phyloP scores from a whole-genome alignment of 768 basidiomycete species.

The Mycena vulgaris region DNA sequence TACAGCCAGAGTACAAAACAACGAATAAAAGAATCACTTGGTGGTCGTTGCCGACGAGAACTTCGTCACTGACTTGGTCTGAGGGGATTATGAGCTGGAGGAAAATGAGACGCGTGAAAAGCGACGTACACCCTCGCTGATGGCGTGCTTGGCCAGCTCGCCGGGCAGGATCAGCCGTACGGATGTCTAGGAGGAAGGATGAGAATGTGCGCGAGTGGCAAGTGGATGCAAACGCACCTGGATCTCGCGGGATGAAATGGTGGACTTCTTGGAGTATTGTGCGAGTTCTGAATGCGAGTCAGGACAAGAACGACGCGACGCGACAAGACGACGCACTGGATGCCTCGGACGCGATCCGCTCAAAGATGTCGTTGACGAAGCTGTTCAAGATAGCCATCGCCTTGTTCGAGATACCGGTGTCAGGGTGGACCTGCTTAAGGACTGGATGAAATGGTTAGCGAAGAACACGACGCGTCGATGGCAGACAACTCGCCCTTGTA shows the following conservation, averaged over 20 bases:
- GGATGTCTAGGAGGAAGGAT: conserved; percentile 69
- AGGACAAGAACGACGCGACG: not conserved
- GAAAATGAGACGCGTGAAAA: conserved; percentile 46
- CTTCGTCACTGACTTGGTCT: conserved; percentile 43
- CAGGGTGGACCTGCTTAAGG: conserved; percentile 97
- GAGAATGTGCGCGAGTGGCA: no score
- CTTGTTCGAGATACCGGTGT: conserved; percentile 99
- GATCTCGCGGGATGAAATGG: conserved; percentile 98
- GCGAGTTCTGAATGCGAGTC: conserved; percentile 79
- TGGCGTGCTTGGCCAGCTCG: conserved; percentile 98
- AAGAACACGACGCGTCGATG: not conserved
- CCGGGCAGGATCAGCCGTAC: conserved; percentile 97
- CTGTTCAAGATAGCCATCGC: conserved; percentile 94
- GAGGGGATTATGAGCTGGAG: not conserved
- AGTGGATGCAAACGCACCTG: conserved; percentile 44
- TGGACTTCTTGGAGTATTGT: conserved; percentile 98
- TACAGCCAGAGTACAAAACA: conserved; percentile 21
- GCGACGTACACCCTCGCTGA: conserved; percentile 83
- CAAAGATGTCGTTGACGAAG: conserved; percentile 96
- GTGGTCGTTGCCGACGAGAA: conserved; percentile 64
- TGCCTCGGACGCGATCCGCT: conserved; percentile 91
- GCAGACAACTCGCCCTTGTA: conserved; percentile 80
- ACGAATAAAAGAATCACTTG: conserved; percentile 41
- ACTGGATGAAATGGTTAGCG: conserved; percentile 61
- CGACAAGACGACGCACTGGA: conserved; percentile 71